Evolutionary conservation across 2,329 filamentous ascomycete species (phyloP).

Genomic region (Fusarium heterosporum): DNA sequence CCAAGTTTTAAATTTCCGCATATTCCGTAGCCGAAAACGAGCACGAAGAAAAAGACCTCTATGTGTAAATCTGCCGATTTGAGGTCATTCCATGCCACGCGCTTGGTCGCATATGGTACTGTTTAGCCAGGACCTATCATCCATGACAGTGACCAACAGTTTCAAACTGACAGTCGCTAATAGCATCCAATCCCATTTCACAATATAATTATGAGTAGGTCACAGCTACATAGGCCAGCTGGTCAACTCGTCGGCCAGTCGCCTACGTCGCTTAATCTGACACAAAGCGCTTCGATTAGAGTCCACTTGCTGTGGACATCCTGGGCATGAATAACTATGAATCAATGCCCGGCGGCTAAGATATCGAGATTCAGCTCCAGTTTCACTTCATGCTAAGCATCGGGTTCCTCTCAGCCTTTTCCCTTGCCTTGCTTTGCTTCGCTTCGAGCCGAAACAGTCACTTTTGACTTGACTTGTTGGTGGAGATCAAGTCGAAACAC

Average conservation of each 20-base stretch:
- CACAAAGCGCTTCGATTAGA: slow-evolving; percentile 30
- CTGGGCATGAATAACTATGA: slow-evolving; percentile 2
- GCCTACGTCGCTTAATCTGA: slow-evolving; percentile 28
- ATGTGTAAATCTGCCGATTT: slow-evolving; percentile 12
- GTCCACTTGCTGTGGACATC: slow-evolving; percentile 4
- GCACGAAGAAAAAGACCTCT: slow-evolving; percentile 11
- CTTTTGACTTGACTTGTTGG: slow-evolving; percentile 12
- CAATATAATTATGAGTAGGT: neutral
- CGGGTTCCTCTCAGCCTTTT: neutral
- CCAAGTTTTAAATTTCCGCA: slow-evolving; percentile 1
- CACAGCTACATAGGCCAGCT: neutral
- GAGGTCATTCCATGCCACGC: slow-evolving; percentile 8
- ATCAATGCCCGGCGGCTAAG: slow-evolving; percentile 31
- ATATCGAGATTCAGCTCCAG: neutral
- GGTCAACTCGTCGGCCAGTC: neutral
- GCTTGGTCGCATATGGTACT: slow-evolving; percentile 3
- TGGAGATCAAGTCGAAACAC: slow-evolving; percentile 27
- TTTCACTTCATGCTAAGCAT: slow-evolving; percentile 18
- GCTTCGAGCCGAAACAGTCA: slow-evolving; percentile 2
- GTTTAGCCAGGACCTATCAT: slow-evolving; percentile 14
- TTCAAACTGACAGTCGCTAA: neutral
- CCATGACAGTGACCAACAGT: slow-evolving; percentile 6
- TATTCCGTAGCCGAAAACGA: slow-evolving; percentile 22
- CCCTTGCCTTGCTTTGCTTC: neutral
- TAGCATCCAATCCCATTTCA: neutral